Conservation (phyloP, 129 eudicot genomes). For the Chrysanthemum seticuspe region DNA sequence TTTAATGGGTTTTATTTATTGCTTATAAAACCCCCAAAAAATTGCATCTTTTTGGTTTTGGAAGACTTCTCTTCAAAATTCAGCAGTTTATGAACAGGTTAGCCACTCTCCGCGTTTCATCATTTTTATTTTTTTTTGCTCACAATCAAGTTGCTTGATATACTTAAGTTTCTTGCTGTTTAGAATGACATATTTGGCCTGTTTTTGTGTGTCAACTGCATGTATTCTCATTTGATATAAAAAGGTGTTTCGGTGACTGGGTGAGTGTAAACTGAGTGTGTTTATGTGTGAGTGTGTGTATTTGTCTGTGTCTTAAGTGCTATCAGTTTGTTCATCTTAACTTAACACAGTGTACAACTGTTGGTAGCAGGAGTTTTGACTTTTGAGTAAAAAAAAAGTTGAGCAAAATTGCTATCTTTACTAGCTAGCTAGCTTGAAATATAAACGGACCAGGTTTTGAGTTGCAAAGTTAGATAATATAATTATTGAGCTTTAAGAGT, state of each 20-base stretch:
- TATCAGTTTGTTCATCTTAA: neutral
- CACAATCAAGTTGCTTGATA: neutral
- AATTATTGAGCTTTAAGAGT: conserved; percentile 12
- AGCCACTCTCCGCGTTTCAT: neutral
- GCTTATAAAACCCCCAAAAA: conserved; percentile 27
- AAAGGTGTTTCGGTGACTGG: neutral
- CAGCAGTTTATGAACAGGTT: conserved; percentile 31
- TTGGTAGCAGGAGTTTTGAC: conserved; percentile 23
- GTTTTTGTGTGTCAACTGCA: neutral
- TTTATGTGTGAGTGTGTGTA: too few species aligned
- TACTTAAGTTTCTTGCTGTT: neutral
- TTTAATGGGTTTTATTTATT: conserved; percentile 21
- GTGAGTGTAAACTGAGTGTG: too few species aligned
- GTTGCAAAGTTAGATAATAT: conserved; percentile 16
- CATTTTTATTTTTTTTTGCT: neutral
- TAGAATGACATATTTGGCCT: neutral
- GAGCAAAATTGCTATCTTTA: neutral
- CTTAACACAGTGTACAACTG: neutral
- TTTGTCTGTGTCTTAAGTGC: neutral
- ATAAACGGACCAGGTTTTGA: conserved; percentile 13
- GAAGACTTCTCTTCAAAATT: conserved; percentile 29
- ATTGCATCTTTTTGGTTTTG: conserved; percentile 37
- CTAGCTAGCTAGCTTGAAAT: neutral
- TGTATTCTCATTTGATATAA: neutral
- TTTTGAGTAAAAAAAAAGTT: neutral